A percentile compares a stretch with the other conserved stretches of the same genome.
These are phyloP conservation scores for Crithidia bombi DNA, from an alignment of 208 protist genomes.

Conservation along the genomic window DNA sequence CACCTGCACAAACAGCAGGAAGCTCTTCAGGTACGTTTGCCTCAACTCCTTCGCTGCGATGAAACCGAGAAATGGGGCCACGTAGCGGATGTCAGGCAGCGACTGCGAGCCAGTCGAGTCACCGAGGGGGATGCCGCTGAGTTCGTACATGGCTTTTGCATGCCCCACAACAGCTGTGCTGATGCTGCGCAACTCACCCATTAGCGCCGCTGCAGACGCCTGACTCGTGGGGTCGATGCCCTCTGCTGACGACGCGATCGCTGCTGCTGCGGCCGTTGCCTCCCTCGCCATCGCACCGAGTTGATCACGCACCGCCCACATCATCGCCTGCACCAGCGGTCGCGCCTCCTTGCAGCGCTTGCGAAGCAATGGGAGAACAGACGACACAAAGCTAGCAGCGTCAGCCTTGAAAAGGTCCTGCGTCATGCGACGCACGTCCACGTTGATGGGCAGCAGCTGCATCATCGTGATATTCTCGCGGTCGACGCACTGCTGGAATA, in stretches of 20 bases:
- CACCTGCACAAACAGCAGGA: constrained; percentile 77
- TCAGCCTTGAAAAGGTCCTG: constrained; percentile 62
- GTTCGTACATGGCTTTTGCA: constrained; percentile 69
- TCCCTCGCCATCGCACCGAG: constrained; percentile 49
- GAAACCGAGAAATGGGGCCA: constrained; percentile 80
- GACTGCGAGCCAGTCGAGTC: constrained; percentile 14
- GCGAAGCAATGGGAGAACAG: constrained; percentile 69
- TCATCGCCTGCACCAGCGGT: constrained; percentile 70
- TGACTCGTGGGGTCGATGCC: constrained; percentile 12
- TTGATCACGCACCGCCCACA: constrained; percentile 57
- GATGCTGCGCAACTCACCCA: constrained; percentile 39
- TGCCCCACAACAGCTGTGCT: constrained; percentile 48
- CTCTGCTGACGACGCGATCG: not conserved
- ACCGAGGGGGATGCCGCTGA: constrained; percentile 47
- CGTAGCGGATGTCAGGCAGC: constrained; percentile 69
- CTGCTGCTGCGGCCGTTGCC: constrained; percentile 5
- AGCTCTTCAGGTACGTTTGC: constrained; percentile 53
- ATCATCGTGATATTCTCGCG: constrained; percentile 58
- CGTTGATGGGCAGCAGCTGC: constrained; percentile 52
- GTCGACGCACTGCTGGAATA: constrained; percentile 71
- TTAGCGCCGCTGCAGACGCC: not conserved
- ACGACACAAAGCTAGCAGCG: constrained; percentile 45
- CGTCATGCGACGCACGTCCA: constrained; percentile 65
- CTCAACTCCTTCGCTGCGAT: constrained; percentile 52
- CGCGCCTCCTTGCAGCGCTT: constrained; percentile 55